A percentile compares a stretch with the other conserved stretches of the same genome.
These are phyloP conservation scores for Funneliformis mosseae DNA, from an alignment of 192 early-diverging fungal species.

Conservation along the genomic window DNA sequence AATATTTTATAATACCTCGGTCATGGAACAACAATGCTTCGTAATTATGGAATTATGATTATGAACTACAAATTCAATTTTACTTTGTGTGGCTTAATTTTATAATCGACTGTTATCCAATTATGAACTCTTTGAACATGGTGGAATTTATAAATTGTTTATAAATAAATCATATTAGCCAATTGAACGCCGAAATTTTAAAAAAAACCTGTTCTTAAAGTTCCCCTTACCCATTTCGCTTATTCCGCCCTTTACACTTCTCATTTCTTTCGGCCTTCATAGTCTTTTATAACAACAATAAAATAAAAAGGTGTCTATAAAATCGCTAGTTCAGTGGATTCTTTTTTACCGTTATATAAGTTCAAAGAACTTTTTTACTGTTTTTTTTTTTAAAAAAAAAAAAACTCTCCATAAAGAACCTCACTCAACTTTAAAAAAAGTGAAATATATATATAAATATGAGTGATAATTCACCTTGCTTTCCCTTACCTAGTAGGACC, in stretches of 20 bases:
- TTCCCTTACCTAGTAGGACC: conserved; percentile 13
- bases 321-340: neutral
- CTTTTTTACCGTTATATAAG: neutral
- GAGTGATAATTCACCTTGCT: conserved; percentile 32
- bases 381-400: neutral
- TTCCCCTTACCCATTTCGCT: neutral
- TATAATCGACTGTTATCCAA: too few species aligned
- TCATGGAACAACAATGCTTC: too few species aligned
- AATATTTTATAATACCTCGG: too few species aligned
- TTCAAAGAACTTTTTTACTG: neutral
- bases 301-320: neutral
- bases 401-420: neutral
- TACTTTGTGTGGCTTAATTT: too few species aligned
- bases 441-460: neutral
- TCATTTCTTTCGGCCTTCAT: neutral
- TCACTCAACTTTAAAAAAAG: neutral
- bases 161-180: neutral
- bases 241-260: neutral
- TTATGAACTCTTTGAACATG: too few species aligned
- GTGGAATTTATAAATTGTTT: too few species aligned
- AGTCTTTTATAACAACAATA: neutral
- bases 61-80: too few species aligned
- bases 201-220: neutral
- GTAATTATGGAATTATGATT: too few species aligned
- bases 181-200: neutral